These are phyloP conservation scores for Tubosaeta sp. DNA, from an alignment of 768 basidiomycete genomes.

Conservation along the genomic window DNA sequence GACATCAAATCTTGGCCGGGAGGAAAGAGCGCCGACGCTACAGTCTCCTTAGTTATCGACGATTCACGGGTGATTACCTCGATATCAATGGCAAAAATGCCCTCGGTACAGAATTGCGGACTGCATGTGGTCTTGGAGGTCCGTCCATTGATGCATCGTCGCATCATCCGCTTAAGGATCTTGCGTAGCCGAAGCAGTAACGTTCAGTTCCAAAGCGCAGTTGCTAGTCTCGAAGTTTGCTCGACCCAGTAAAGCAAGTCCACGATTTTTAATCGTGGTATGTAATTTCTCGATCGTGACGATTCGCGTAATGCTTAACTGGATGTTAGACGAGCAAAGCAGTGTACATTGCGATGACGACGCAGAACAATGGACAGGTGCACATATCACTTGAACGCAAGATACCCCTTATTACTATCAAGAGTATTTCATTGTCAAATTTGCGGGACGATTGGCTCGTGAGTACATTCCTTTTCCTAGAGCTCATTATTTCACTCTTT, in stretches of 20 bases:
- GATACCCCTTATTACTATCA: constrained; percentile 85
- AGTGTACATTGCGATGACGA: constrained; percentile 67
- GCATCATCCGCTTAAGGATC: not conserved
- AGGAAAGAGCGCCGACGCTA: constrained; percentile 93
- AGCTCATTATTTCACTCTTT: constrained; percentile 5
- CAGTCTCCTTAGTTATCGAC: constrained; percentile 88
- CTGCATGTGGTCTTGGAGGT: constrained; percentile 73
- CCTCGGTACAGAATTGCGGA: constrained; percentile 70
- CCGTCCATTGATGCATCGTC: constrained; percentile 24
- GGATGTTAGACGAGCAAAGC: constrained; percentile 52
- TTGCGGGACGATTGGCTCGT: constrained; percentile 96
- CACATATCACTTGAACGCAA: constrained; percentile 74
- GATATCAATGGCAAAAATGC: constrained; percentile 80
- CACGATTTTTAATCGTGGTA: constrained; percentile 87
- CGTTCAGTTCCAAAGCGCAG: constrained; percentile 81
- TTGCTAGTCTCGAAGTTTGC: constrained; percentile 79
- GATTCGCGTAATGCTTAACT: not conserved
- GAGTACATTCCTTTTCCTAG: constrained; percentile 19
- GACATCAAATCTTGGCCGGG: constrained; percentile 86
- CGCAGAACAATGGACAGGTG: constrained; percentile 55
- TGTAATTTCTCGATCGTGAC: constrained; percentile 27
- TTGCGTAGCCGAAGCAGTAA: constrained; percentile 63
- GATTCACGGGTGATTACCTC: constrained; percentile 96
- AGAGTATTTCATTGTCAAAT: constrained; percentile 80
- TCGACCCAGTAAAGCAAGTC: constrained; percentile 88